Base-by-base conservation (phyloP, 2,329 filamentous ascomycete species). In the Ophiostoma ulmi region DNA sequence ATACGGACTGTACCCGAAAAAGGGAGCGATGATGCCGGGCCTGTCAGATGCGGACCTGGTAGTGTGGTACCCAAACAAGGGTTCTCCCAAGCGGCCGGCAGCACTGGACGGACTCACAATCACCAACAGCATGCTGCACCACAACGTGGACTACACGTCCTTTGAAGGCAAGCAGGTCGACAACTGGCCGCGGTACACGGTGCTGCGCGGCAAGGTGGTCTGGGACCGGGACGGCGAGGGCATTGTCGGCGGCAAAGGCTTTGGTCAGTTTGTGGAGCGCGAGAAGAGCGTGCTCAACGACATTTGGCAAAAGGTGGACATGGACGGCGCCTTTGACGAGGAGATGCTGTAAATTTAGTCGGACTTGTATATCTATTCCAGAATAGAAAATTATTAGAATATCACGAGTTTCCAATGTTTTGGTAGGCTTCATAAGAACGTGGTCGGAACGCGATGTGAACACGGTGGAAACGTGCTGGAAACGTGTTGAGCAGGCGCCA, bases 101-200 rank as follows among this genome's bases (percentile, higher is more conserved):
- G 69, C 69, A 73, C 82, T 71, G 58, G 70, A 67, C 69, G 7
- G 8, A 14, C 76, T 82, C 22, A 77, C 79, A 14, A 81, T 86
- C 73, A 77, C 78, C 58, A 87, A 88, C 74, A 78, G 79, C 8
- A 83, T 84, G 78, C 76, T 89, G 73, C 87, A 90, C 76, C 87
- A 89, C 75, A 81, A 86, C 72, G 83, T 87, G 2, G 87, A 90
- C 75, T 88, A 89, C 75, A 88, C 87, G 10, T 87, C 87, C 0
- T 89, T 85, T 74, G 87, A 89, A 75, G 86, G 87, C 0, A 81
- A 80, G 67, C 78, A 75, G n/a, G 75, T 90, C 58, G 81, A 80
- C 38, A 86, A 89, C 71, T 89, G 87, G 87, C 87, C 87, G 13
- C 80, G 87, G 26, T 88, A 85, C 75, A 89, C 86, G 0, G 80